Base-by-base conservation (phyloP, 2,329 filamentous ascomycete genomes). In the Pyricularia pennisetigena region DNA sequence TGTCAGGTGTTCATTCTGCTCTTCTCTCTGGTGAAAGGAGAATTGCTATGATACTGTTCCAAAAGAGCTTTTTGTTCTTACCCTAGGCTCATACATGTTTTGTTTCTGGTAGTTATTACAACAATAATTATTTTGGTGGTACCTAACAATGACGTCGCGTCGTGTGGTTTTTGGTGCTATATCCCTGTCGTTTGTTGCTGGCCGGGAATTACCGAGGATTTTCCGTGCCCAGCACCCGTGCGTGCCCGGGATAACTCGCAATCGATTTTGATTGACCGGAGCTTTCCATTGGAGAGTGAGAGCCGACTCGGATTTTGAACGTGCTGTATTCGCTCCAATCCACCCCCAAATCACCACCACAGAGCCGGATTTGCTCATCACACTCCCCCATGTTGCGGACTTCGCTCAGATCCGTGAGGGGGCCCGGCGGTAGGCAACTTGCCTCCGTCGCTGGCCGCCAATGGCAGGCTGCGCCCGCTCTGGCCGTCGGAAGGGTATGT, bases 361-460 rank as follows among this genome's bases (percentile, higher is more conserved):
- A 70, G 28, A 66, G 63, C 66, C 74, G 75, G 70, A 73, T 76
- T 75, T 76, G 77, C 80, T 78, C 78, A 79, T 79, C 77, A 76
- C 78, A 82, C 81, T 82, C 80, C 81, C 82, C 82, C 82, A 90
- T 90, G 87, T 84, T 90, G 85, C 87, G 87, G 82, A 86, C 85
- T 79, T 88, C 87, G 79, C 81, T 89, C 82, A 86, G 83, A 82
- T 87, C 87, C 78, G 84, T 84, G 76, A 86, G 82, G 82, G 81
- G 83, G 75, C 79, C 88, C 77, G 81, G 83, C 80, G 80, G 81
- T 78, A 83, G 81, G 80, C 81, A 85, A 75, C 74, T 80, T 77
- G 80, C 80, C 78, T 81, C 83, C 74, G 79, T 81, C 76, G 80
- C 80, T 73, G 79, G 80, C 78, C 85, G 82, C 77, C 86, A 88